Base-by-base conservation (phyloP, 495 filamentous ascomycete species). In the Annulohypoxylon nitens region DNA sequence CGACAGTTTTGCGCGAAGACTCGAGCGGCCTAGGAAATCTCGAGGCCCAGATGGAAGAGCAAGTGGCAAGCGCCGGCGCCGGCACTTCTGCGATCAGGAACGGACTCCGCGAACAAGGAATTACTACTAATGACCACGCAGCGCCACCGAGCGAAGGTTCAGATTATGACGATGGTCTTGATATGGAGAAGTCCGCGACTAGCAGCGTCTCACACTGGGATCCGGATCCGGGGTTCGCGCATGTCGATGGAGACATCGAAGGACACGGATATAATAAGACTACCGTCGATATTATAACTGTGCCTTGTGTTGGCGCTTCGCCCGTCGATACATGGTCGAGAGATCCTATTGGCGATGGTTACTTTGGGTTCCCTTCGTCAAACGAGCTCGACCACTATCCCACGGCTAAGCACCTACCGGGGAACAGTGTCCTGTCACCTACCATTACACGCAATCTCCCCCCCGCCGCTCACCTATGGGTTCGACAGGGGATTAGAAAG, bases 241-340 rank as follows among this genome's bases (percentile, higher is more conserved):
- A 78, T 23, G 71, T 83, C 43, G 78, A 81, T 47, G 83, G 83
- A 36, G 83, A 85, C 18, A 75, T 84, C 5, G 75, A 76, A 4
- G 82, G 83, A 10, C 58, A 67, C 18, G 81, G 81, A 2, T 83
- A 83, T 67, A 83, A 86, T 48, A 76, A 83, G 63, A 86, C 84
- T 20, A 73, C 70, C n/a, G 83, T 84, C 43, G 84, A 86, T 53
- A 75, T 86, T 59, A 78, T 86, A 57, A 78, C 83, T 2, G 82
- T 86, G 14, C 81, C 84, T 0, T 86, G 84, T 34, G 75, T 83
- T 0, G 84, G 83, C 5, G 83, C 82, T 0, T 82, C 83, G 47
- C 81, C 84, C 2, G 55, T 83, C 2, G 76, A 81, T 50, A 84
- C 83, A 5, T 86, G 83, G 83, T 78, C 78, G 7, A 78, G 74